These are phyloP conservation scores for Carex pumila DNA, from an alignment of 176 grass and related monocot genomes.

Conservation along the genomic window DNA sequence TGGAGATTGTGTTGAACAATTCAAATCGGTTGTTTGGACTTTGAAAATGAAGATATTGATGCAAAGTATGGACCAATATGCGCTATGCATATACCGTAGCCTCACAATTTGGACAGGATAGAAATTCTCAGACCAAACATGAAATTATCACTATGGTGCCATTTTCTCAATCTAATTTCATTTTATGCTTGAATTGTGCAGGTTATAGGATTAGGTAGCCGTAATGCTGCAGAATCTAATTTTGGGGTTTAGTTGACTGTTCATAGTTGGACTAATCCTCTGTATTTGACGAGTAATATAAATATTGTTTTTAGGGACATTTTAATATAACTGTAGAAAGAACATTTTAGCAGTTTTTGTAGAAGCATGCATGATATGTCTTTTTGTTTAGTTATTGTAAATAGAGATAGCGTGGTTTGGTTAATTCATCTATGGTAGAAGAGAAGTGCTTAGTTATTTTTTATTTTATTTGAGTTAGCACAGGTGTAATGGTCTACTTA, in stretches of 20 bases:
- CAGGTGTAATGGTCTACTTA: background rate
- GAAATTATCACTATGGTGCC: background rate
- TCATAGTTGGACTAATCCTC: slow-evolving; percentile 15
- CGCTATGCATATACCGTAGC: no score
- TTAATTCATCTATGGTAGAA: background rate
- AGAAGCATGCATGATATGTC: background rate
- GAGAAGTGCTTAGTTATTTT: background rate
- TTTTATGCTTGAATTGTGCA: background rate
- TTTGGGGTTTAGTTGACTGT: slow-evolving; percentile 4
- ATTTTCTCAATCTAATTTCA: background rate
- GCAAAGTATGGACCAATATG: no score
- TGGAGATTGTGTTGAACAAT: no score
- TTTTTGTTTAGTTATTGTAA: background rate
- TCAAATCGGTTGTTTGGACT: no score
- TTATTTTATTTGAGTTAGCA: background rate
- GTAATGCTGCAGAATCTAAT: slow-evolving; percentile 14
- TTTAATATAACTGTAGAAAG: background rate
- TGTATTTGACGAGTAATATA: slow-evolving; percentile 3
- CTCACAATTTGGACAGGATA: background rate
- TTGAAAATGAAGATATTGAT: no score
- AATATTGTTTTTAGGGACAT: slow-evolving; percentile 1
- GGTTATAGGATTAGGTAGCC: slow-evolving; percentile 11
- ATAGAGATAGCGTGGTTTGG: background rate
- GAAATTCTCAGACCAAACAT: background rate
- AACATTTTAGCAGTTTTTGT: background rate